These are phyloP conservation scores for Aureobasidium zeae DNA, from an alignment of 2,329 filamentous ascomycete genomes.

Conservation along the genomic window DNA sequence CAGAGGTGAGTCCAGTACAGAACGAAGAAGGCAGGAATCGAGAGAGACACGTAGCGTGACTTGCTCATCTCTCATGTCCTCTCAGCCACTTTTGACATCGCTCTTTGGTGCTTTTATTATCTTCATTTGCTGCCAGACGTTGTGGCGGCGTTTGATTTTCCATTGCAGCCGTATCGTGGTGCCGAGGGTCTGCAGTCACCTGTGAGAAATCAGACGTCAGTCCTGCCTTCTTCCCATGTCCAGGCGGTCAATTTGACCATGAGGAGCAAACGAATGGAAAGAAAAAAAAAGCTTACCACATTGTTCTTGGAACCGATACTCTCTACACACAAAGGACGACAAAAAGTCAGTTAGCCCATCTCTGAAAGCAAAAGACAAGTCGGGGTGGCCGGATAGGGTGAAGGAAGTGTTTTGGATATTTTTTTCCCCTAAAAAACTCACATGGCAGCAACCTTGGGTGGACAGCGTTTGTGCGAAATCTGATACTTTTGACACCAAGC, in stretches of 20 bases:
- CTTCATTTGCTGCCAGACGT: no score
- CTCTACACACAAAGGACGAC: constrained; percentile 24
- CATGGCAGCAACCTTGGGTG: constrained; percentile 46
- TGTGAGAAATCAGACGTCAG: not conserved
- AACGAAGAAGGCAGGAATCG: no score
- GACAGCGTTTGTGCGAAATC: constrained; percentile 47
- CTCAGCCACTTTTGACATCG: no score
- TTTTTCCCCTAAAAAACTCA: constrained; percentile 26
- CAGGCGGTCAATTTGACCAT: no score
- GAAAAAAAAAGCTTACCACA: constrained; percentile 31
- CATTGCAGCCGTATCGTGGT: constrained; percentile 7
- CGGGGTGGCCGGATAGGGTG: not conserved
- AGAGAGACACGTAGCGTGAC: no score
- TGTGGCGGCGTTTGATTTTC: not conserved
- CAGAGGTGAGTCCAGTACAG: no score
- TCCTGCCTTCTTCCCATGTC: not conserved
- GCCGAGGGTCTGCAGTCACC: constrained; percentile 16
- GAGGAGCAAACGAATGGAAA: no score
- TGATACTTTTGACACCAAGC: constrained; percentile 47
- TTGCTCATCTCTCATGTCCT: no score
- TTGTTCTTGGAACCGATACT: constrained; percentile 40
- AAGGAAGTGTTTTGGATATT: not conserved
- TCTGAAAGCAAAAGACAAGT: not conserved
- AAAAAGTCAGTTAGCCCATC: not conserved
- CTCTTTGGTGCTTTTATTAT: no score